Percentiles rank a stretch among this genome's conserved stretches.
phyloP scores from a whole-genome alignment of 768 basidiomycete genomes.

The Cystobasidium tubakii region DNA sequence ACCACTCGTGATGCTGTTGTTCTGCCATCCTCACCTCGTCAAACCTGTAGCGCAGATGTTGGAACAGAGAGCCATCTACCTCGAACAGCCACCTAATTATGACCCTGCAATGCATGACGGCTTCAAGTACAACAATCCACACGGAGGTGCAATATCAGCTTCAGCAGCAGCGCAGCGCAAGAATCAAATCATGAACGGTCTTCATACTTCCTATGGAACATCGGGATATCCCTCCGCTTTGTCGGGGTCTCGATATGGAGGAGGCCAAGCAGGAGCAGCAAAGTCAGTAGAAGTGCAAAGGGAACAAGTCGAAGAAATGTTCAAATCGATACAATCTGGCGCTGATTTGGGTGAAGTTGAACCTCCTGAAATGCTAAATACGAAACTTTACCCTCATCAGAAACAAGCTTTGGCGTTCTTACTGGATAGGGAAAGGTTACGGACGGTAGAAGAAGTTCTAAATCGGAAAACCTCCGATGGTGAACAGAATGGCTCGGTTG shows the following conservation, averaged over 20 bases:
- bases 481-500: constrained; percentile 1
- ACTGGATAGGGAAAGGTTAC: constrained; percentile 65
- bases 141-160: constrained; percentile 71
- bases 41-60: constrained; percentile 71
- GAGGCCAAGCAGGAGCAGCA: background rate
- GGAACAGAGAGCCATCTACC: constrained; percentile 61
- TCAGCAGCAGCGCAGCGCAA: constrained; percentile 47
- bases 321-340: constrained; percentile 77
- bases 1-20: constrained; percentile 76
- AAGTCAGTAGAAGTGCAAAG: constrained; percentile 39
- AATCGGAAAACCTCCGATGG: constrained; percentile 40
- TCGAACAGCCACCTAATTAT: constrained; percentile 74
- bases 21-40: constrained; percentile 90
- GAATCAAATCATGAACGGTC: constrained; percentile 49
- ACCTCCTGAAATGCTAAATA: constrained; percentile 63
- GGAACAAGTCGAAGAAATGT: constrained; percentile 80
- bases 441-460: constrained; percentile 32
- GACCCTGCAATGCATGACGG: constrained; percentile 57
- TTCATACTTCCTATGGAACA: constrained; percentile 46
- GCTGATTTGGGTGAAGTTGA: constrained; percentile 81
- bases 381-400: constrained; percentile 90
- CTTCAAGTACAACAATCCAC: constrained; percentile 82
- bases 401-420: constrained; percentile 95
- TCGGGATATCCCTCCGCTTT: background rate
- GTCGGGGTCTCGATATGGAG: background rate